phyloP scores from a whole-genome alignment of 768 basidiomycete species.

The Rhodosporidiobolus odoratus region DNA sequence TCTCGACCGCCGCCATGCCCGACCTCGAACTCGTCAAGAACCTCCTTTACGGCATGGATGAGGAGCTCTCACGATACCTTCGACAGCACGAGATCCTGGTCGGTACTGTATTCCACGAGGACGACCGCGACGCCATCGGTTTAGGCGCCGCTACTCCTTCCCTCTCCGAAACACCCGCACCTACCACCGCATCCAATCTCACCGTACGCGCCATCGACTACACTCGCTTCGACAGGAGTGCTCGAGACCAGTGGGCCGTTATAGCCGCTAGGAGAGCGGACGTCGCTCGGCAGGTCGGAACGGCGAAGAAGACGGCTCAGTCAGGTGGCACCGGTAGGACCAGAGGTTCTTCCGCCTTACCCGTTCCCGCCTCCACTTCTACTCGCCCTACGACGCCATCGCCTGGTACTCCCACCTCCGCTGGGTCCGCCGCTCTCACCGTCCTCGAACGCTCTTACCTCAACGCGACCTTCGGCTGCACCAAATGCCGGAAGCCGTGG shows the following conservation, averaged over 20 bases:
- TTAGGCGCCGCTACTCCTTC: neutral
- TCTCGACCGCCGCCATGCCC: neutral
- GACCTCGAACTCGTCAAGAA: neutral
- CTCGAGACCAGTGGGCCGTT: neutral
- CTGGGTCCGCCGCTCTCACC: slow-evolving; percentile 3
- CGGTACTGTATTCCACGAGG: neutral
- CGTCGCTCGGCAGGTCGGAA: neutral
- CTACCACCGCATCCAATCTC: neutral
- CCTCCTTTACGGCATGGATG: slow-evolving; percentile 13
- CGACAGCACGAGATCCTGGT: neutral
- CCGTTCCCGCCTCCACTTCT: no score
- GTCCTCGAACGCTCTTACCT: neutral
- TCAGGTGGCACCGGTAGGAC: no score
- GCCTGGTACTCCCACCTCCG: neutral
- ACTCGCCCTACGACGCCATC: neutral
- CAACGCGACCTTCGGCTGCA: neutral
- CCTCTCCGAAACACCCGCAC: neutral
- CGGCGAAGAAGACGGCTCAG: neutral
- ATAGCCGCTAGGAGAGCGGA: neutral
- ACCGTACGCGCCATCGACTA: neutral
- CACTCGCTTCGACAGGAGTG: neutral
- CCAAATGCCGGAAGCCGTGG: slow-evolving; percentile 1
- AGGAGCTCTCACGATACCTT: neutral
- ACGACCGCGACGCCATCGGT: neutral
- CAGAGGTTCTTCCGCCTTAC: no score